Percentiles rank a stretch among this genome's conserved stretches.
Evolutionary conservation across 2,329 filamentous ascomycete genomes (phyloP).

Genomic region (Colletotrichum liriopes): DNA sequence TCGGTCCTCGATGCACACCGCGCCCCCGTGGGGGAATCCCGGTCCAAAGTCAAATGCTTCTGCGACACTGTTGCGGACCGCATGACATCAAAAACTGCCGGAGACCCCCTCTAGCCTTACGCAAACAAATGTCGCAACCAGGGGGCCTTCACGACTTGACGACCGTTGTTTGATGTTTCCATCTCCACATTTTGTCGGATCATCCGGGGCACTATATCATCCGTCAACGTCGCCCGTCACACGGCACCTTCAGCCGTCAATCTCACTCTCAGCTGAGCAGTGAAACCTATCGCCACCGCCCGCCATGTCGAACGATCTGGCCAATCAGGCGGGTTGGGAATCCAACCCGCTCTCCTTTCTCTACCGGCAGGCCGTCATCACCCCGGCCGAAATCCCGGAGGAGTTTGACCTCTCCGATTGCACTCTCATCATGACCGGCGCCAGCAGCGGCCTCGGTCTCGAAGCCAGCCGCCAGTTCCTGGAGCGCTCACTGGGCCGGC

Average conservation of each 20-base stretch:
- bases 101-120: conserved; percentile 13
- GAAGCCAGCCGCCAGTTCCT: conserved; percentile 58
- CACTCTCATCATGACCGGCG: conserved; percentile 60
- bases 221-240: conserved; percentile 1
- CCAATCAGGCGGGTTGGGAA: conserved; percentile 38
- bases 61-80: conserved; percentile 16
- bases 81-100: conserved; percentile 29
- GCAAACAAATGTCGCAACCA: conserved; percentile 8
- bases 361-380: conserved; percentile 36
- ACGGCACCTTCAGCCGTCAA: no score
- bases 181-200: conserved; percentile 37
- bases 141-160: conserved; percentile 29
- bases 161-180: conserved; percentile 32
- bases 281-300: neutral
- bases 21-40: conserved; percentile 40
- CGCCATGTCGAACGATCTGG: conserved; percentile 40
- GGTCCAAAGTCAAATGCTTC: conserved; percentile 28
- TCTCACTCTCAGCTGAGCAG: neutral
- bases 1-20: conserved; percentile 32
- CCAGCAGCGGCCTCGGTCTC: conserved; percentile 60
- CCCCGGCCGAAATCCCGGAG: conserved; percentile 34
- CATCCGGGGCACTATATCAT: conserved; percentile 19
- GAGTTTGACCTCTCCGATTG: conserved; percentile 44
- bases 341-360: conserved; percentile 40
- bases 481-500: conserved; percentile 50